Evolutionary conservation across 495 filamentous ascomycete species (phyloP), one percentile per base, ranked within the genome.

Genomic region (Neurospora africana): DNA sequence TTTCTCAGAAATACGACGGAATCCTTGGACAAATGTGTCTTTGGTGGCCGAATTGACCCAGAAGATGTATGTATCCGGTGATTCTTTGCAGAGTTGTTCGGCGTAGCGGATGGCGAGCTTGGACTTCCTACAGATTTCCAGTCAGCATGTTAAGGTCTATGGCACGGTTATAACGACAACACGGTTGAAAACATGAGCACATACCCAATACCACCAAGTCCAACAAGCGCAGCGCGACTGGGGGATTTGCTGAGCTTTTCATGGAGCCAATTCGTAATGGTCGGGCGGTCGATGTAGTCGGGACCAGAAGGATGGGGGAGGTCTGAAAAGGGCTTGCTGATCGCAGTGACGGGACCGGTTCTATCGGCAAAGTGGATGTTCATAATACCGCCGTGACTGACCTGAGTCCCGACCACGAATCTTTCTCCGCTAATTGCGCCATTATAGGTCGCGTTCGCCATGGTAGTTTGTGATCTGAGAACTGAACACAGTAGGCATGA

Each of bases 21-120:
- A 83, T 77, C 86, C 72, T 79, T 73, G 33, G 78, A 68, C 17
- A 86, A 79, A 7, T 83, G 80, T 72, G 79, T 82, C 78, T 36
- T 65, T 68, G 47, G 75, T 83, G 69, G 82, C 82, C 5, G 82
- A 81, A 73, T 84, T 80, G 10, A 87, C 74, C 85, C 86, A 88
- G 74, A 88, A 84, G 10, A 87, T 81, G 80, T 79, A 85, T 27
- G 80, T 86, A 33, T 79, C 5, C 40, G 43, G 43, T 5, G 4
- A 11, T 47, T 23, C n/a, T 8, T 43, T n/a, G 9, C n/a, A 8
- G n/a, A 47, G 1, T 4, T 47, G 7, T 21, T 47, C 43, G 43
- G 43, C 43, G n/a, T 47, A 21, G 43, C 43, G n/a, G 8, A 47
- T 47, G 9, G 43, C 43, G 10, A 47, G 43, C 2, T 47, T 47